Percentiles rank a stretch among this genome's conserved stretches.
phyloP scores from a whole-genome alignment of 2,329 filamentous ascomycete species.

The Claviceps pusilla region DNA sequence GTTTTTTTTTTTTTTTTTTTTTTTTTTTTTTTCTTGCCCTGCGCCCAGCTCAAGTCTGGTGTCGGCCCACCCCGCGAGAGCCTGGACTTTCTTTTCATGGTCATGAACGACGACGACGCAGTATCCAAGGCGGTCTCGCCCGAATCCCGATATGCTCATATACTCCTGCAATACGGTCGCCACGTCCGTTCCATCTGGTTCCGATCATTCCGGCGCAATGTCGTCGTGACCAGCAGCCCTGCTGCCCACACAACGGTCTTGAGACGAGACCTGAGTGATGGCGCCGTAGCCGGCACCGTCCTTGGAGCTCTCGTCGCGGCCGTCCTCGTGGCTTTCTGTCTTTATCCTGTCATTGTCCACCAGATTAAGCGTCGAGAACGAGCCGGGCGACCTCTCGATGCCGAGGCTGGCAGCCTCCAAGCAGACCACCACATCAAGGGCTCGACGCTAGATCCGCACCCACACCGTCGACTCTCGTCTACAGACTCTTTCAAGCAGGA shows the following conservation, averaged over 20 bases:
- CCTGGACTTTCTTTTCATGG: background rate
- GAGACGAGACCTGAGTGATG: slow-evolving; percentile 18
- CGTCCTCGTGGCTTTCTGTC: slow-evolving; percentile 20
- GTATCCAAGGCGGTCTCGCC: background rate
- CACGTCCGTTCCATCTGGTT: background rate
- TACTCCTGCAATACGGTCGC: background rate
- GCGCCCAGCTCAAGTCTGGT: background rate
- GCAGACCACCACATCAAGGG: slow-evolving; percentile 5
- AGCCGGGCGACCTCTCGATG: slow-evolving; percentile 12
- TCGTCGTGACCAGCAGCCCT: background rate
- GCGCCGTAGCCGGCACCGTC: slow-evolving; percentile 23
- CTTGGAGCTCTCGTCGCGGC: slow-evolving; percentile 21
- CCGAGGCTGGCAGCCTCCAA: slow-evolving; percentile 15
- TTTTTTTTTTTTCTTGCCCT: background rate
- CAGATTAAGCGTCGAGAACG: slow-evolving; percentile 16
- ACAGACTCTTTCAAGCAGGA: slow-evolving; percentile 21
- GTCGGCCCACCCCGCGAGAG: background rate
- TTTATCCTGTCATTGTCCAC: slow-evolving; percentile 25
- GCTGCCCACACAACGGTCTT: slow-evolving; percentile 8
- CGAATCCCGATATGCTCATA: background rate
- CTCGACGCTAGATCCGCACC: slow-evolving; percentile 7
- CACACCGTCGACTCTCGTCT: slow-evolving; percentile 20
- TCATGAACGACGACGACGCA: background rate
- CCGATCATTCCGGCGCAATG: background rate
- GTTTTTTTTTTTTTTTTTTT: too few relatives aligned